A percentile compares a stretch with the other conserved stretches of the same genome.
Conservation (phyloP, 2,329 filamentous ascomycete species). For the Aureobasidium sp. region DNA sequence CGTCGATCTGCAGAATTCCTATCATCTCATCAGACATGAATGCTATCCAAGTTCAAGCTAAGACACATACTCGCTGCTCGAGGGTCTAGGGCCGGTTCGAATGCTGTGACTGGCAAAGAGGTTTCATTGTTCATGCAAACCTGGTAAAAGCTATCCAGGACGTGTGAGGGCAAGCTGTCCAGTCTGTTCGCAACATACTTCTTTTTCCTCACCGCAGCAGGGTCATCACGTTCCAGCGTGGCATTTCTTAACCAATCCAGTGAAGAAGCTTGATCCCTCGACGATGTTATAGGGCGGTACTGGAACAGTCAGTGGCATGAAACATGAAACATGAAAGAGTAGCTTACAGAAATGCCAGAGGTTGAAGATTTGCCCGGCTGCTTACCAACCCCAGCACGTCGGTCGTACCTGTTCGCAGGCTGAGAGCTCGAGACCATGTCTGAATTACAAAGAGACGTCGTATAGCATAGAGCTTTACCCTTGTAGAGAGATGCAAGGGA, state of each 20-base stretch:
- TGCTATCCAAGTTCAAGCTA: not conserved
- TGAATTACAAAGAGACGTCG: not conserved
- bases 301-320: not conserved
- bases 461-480: not conserved
- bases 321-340: not conserved
- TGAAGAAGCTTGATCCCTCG: not conserved
- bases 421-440: conserved; percentile 5
- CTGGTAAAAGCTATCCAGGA: not conserved
- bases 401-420: not conserved
- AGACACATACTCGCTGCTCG: conserved; percentile 2
- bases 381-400: not conserved
- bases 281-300: not conserved
- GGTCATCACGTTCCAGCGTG: not conserved
- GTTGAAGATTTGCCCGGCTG: not conserved
- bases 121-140: not conserved
- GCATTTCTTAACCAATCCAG: not conserved
- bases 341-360: not conserved
- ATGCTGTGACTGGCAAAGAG: too few relatives aligned
- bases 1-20: conserved; percentile 1
- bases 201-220: not conserved
- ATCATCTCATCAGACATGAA: not conserved
- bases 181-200: not conserved
- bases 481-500: conserved; percentile 10
- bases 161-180: not conserved
- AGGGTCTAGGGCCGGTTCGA: not conserved